Base-by-base conservation (phyloP, 345 rosid genomes). In the Linum trigynum region DNA sequence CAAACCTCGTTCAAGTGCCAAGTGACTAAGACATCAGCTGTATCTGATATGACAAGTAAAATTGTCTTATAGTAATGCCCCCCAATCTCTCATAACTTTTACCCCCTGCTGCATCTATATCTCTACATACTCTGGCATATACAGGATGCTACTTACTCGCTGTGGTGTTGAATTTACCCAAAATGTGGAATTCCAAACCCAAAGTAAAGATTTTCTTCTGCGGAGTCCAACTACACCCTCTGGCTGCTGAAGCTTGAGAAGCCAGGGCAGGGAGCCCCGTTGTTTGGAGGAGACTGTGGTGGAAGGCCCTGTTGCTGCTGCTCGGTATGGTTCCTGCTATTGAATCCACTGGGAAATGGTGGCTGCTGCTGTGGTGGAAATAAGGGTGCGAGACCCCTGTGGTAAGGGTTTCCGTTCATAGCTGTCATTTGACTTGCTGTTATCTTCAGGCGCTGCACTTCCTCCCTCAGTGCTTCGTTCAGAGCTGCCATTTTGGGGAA, bases 371-470 rank as follows among this genome's bases (percentile, higher is more conserved):
- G 81, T 55, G 80, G 16, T 3, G 83, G 67, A 77, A 67, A 85
- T 57, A 82, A 85, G 16, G 87, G 77, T 48, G 75, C 72, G 39
- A 72, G 70, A 42, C 69, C 69, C 58, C 81, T 74, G 67, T 72
- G 75, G 67, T 74, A 89, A 51, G 86, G 83, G 59, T 76, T 83
- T 61, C 90, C 89, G 55, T 83, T 84, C 43, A 72, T 82, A 12
- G 80, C 76, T 39, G 91, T 83, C 57, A 81, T 70, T 75, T 90
- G 96, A 43, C 88, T 82, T 0, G 97, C 85, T 15, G 88, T 82
- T 69, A 85, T 83, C 75, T 86, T 92, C 58, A 92, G 96, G 76
- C 98, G 84, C 71, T 86, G 88, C 67, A 90, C 95, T 81, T 92
- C 98, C 42, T 85, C 97, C 72, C 83, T 82, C 69, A 89, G 69